These are phyloP conservation scores for Pinus taeda DNA, from an alignment of 75 land plant genomes.

Conservation along the genomic window DNA sequence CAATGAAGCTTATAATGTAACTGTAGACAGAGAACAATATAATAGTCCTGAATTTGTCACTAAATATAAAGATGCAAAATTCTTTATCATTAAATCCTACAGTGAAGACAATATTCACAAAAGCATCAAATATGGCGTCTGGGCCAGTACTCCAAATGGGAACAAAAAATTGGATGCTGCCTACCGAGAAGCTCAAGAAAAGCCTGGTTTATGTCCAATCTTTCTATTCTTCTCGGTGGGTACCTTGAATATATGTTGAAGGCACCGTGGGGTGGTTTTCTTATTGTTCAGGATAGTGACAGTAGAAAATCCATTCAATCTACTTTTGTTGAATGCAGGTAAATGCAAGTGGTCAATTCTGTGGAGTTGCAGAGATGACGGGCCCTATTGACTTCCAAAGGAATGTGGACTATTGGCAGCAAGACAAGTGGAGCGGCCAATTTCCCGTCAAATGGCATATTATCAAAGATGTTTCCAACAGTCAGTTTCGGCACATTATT, in stretches of 20 bases:
- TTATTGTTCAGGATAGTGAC: neutral
- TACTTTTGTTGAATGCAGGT: constrained; percentile 24
- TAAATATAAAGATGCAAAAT: constrained; percentile 27
- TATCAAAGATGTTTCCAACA: constrained; percentile 38
- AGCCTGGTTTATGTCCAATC: constrained; percentile 18
- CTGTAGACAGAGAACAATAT: constrained; percentile 31
- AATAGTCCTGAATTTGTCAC: constrained; percentile 42
- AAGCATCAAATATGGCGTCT: constrained; percentile 43
- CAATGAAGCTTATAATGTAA: constrained; percentile 7
- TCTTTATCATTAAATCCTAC: constrained; percentile 41
- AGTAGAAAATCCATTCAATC: neutral
- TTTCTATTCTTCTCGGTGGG: constrained; percentile 45
- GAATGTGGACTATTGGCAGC: constrained; percentile 66
- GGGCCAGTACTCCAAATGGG: constrained; percentile 45
- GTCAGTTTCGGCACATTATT: constrained; percentile 39
- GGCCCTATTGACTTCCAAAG: constrained; percentile 46
- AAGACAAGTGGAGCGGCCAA: constrained; percentile 57
- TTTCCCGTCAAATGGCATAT: constrained; percentile 42
- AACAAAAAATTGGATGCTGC: constrained; percentile 42
- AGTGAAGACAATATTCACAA: constrained; percentile 46
- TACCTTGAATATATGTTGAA: neutral
- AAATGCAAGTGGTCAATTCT: constrained; percentile 72
- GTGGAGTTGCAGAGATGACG: constrained; percentile 67
- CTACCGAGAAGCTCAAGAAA: constrained; percentile 22
- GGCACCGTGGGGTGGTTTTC: neutral